phyloP scores from a whole-genome alignment of 306 rosid genomes.

The Hippophae tibetana region DNA sequence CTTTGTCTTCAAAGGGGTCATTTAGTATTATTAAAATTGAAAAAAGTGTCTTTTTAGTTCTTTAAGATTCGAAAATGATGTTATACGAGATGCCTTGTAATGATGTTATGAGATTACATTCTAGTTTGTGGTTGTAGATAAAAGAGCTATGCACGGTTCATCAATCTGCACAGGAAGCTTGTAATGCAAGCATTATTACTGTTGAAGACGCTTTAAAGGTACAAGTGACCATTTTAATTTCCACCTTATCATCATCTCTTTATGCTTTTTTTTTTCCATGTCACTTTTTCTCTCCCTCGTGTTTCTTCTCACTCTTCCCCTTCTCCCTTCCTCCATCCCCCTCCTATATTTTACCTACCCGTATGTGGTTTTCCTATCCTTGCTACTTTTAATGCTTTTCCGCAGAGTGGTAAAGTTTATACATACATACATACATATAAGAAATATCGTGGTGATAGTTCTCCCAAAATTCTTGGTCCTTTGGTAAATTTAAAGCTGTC shows the following conservation, averaged over 20 bases:
- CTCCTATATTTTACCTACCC: too few species aligned
- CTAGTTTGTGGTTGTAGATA: conserved; percentile 50
- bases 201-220: conserved; percentile 76
- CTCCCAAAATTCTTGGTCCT: too few species aligned
- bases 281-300: conserved; percentile 1
- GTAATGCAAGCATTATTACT: conserved; percentile 46
- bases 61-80: too few species aligned
- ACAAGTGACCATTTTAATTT: not conserved
- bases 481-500: too few species aligned
- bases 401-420: too few species aligned
- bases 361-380: too few species aligned
- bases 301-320: conserved; percentile 4
- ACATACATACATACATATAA: too few species aligned
- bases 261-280: conserved; percentile 6
- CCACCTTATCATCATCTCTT: not conserved
- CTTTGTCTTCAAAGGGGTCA: too few species aligned
- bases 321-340: not conserved
- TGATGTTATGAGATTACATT: conserved; percentile 25
- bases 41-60: too few species aligned
- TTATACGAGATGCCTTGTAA: not conserved
- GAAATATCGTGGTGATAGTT: too few species aligned
- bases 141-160: conserved; percentile 39
- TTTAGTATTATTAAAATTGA: too few species aligned
- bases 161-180: conserved; percentile 31
- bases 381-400: too few species aligned